Conservation (phyloP, 2,329 filamentous ascomycete genomes). For the Penicillium sp. region DNA sequence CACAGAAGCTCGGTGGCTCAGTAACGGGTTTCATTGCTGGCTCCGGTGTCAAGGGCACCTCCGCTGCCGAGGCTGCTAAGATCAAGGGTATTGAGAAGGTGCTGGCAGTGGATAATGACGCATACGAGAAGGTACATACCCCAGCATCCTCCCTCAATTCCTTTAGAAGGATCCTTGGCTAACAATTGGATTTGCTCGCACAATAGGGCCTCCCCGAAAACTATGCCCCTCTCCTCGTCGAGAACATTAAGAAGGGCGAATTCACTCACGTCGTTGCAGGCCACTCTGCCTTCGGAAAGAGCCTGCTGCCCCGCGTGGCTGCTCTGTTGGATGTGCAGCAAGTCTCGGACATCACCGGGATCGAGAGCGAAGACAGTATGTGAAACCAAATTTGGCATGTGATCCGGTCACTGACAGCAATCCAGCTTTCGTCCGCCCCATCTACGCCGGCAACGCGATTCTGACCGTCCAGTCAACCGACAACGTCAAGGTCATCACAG, state of each 20-base stretch:
- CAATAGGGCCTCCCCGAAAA: conserved; percentile 82
- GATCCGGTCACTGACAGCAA: conserved; percentile 20
- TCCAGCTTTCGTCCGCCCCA: conserved; percentile 81
- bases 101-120: conserved; percentile 78
- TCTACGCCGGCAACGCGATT: conserved; percentile 97
- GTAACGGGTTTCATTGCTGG: conserved; percentile 88
- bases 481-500: conserved; percentile 80
- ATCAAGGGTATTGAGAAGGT: conserved; percentile 90
- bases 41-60: conserved; percentile 65
- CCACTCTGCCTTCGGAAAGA: conserved; percentile 96
- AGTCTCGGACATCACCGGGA: conserved; percentile 82
- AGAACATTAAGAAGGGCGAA: conserved; percentile 94
- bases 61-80: conserved; percentile 80
- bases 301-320: conserved; percentile 83
- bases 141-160: not conserved
- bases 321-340: conserved; percentile 90
- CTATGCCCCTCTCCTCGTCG: conserved; percentile 85
- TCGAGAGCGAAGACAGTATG: conserved; percentile 81
- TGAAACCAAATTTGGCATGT: conserved; percentile 21
- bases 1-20: conserved; percentile 77
- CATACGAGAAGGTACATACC: conserved; percentile 79
- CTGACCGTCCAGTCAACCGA: conserved; percentile 91
- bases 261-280: conserved; percentile 89
- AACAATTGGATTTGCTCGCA: not conserved
- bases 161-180: not conserved